Percentiles rank a stretch among this genome's conserved stretches.
These are phyloP conservation scores for Aspergillus costaricaensis DNA, from an alignment of 2,329 filamentous ascomycete genomes.

Conservation along the genomic window DNA sequence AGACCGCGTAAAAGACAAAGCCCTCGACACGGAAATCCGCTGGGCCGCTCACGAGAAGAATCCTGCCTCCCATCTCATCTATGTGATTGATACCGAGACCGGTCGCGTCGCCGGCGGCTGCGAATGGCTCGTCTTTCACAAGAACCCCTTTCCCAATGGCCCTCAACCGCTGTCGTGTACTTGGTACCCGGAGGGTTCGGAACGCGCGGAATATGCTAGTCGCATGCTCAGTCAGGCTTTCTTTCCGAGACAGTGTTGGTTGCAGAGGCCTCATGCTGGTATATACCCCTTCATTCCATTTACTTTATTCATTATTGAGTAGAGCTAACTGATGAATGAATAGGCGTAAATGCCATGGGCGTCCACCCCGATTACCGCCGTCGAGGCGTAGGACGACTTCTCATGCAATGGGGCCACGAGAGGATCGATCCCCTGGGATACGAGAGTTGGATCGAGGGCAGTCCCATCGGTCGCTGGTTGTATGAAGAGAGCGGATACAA, in stretches of 20 bases:
- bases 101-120: constrained; percentile 18
- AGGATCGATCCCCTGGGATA: constrained; percentile 19
- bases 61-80: constrained; percentile 17
- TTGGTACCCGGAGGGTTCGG: constrained; percentile 21
- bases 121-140: constrained; percentile 21
- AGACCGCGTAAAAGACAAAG: constrained; percentile 17
- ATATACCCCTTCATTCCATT: background rate
- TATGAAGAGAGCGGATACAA: constrained; percentile 22
- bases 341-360: constrained; percentile 20
- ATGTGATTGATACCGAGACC: constrained; percentile 17
- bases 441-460: constrained; percentile 21
- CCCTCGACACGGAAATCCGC: constrained; percentile 18
- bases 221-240: constrained; percentile 15
- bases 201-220: constrained; percentile 19
- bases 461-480: constrained; percentile 18
- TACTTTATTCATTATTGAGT: background rate
- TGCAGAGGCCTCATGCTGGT: constrained; percentile 18
- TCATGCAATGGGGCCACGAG: constrained; percentile 22
- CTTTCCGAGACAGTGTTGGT: constrained; percentile 18
- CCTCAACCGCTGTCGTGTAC: constrained; percentile 20
- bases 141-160: constrained; percentile 20
- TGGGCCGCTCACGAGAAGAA: constrained; percentile 17
- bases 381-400: constrained; percentile 16
- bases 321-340: background rate
- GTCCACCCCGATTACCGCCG: constrained; percentile 21